A percentile compares a stretch with the other conserved stretches of the same genome.
Conservation (phyloP, 768 basidiomycete genomes). For the Russula abietina region DNA sequence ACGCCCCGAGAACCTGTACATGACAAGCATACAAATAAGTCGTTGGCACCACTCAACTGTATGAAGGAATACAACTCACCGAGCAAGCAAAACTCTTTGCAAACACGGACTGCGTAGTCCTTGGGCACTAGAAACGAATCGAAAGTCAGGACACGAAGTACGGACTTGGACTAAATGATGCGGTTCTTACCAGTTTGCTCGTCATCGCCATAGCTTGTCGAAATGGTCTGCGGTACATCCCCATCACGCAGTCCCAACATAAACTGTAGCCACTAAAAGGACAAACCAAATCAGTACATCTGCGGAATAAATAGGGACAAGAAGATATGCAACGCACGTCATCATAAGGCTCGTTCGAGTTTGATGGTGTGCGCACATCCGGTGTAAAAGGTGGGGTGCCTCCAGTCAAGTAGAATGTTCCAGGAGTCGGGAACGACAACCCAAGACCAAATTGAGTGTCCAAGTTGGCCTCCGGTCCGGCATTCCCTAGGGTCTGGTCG, state of each 20-base stretch:
- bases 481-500: conserved; percentile 14
- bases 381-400: conserved; percentile 26
- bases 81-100: conserved; percentile 54
- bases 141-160: neutral
- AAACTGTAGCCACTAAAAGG: conserved; percentile 53
- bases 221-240: conserved; percentile 52
- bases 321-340: conserved; percentile 3
- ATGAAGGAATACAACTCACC: conserved; percentile 33
- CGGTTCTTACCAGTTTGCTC: conserved; percentile 54
- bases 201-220: conserved; percentile 67
- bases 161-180: neutral
- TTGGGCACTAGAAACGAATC: conserved; percentile 38
- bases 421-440: conserved; percentile 26
- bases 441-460: conserved; percentile 26
- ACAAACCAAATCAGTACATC: neutral
- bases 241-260: conserved; percentile 37
- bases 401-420: conserved; percentile 26
- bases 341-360: conserved; percentile 23
- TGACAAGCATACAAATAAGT: neutral
- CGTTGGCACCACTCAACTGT: neutral
- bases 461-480: conserved; percentile 28
- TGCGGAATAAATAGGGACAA: neutral
- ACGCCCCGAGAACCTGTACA: conserved; percentile 55
- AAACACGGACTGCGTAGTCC: conserved; percentile 45
- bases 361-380: neutral